Base-by-base conservation (phyloP, 108 stramenopile species). In the Mediolabrus comicus region DNA sequence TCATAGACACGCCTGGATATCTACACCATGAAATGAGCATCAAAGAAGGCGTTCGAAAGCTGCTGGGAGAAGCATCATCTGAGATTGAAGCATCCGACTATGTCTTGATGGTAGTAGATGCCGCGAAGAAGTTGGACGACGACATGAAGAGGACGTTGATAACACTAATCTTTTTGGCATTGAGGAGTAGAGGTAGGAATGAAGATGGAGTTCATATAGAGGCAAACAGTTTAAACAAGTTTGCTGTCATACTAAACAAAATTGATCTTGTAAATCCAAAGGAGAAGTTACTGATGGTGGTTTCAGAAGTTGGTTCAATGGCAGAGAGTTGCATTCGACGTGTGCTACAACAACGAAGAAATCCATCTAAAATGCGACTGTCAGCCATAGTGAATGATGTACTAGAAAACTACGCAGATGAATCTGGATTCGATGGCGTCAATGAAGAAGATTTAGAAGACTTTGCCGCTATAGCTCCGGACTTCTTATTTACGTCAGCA, bases 1-100 rank as follows among this genome's bases (percentile, higher is more conserved):
- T 97, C 67, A 79, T 87, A 25, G 96, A 97, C 64, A 96, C 96
- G 13, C 96, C 96, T 5, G 96, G 96, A 16, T 96, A 91, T 84
- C 60, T 97, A 54, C 81, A 86, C 69, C 67, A 80, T 43, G 62
- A 72, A 46, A 62, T 65, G 52, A 81, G 85, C 9, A 75, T 70
- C 25, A 77, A 90, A 59, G 89, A 95, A 41, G 86, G 88, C 27
- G 72, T 88, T 33, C 67, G 89, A 41, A 72, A 83, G 46, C 67
- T 92, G 36, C 71, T 84, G 4, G 67, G 69, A n/a, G 82, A 80
- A 24, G 84, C 95, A 14, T 67, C 72, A 4, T 55, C 75, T 17
- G 91, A 91, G 52, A 83, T 96, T 81, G 63, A 84, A 54, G 30
- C 73, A 36, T 94, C 87, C 0, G 92, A 97, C 65, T 86, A 83